Conservation (phyloP, 768 basidiomycete species). For the Rhodotorula babjevae region DNA sequence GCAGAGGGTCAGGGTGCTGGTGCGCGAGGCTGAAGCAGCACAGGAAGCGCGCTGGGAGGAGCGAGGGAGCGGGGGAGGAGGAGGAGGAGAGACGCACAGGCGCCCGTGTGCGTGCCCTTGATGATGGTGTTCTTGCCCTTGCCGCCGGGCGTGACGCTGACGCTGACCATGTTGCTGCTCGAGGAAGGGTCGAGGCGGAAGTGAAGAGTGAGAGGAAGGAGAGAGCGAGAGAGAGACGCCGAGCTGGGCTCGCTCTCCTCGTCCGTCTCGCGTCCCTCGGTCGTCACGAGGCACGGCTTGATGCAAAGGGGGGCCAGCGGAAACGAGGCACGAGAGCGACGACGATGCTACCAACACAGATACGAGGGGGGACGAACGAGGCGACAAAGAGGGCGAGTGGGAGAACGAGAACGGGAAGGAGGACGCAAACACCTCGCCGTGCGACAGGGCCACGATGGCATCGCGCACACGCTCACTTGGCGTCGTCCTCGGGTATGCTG, state of each 20-base stretch:
- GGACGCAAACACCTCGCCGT: too few relatives aligned
- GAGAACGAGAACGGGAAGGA: too few relatives aligned
- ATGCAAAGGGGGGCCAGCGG: neutral
- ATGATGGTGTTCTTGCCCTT: neutral
- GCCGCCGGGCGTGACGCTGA: neutral
- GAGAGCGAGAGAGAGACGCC: neutral
- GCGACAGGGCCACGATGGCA: too few relatives aligned
- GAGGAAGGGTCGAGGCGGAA: neutral
- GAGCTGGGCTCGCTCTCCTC: too few relatives aligned
- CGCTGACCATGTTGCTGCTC: neutral
- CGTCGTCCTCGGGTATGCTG: slow-evolving; percentile 26
- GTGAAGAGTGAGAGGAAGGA: neutral
- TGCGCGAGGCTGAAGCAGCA: too few relatives aligned
- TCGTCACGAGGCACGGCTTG: neutral
- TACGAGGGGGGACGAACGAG: neutral
- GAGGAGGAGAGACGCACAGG: neutral
- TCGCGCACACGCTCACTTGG: neutral
- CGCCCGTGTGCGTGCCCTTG: neutral
- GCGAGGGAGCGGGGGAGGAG: too few relatives aligned
- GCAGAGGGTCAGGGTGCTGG: neutral
- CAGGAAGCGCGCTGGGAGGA: too few relatives aligned
- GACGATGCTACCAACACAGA: neutral
- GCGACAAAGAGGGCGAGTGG: too few relatives aligned
- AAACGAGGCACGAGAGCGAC: neutral
- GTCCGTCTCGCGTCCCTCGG: too few relatives aligned